phyloP scores from a whole-genome alignment of 164 flowering plant genomes.

The Vitis vinifera region ASM3070453v1 NC_081811.1:7714001-7714500 shows the following conservation, averaged over 20 bases:
- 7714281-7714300: not conserved
- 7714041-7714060: too few relatives aligned
- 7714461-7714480: constrained; percentile 13
- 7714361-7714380: not conserved
- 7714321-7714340: not conserved
- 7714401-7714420: constrained; percentile 2
- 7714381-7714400: not conserved
- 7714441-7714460: not conserved
- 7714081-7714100: too few relatives aligned
- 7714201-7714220: not conserved
- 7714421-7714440: constrained; percentile 1
- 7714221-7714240: not conserved
- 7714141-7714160: too few relatives aligned
- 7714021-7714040: too few relatives aligned
- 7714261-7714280: not conserved
- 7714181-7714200: not conserved
- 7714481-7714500: constrained; percentile 33
- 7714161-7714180: not conserved
- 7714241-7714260: not conserved
- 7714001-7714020: too few relatives aligned
- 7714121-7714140: too few relatives aligned
- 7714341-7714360: not conserved
- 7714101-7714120: too few relatives aligned
- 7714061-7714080: too few relatives aligned
- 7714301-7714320: not conserved